phyloP scores from a whole-genome alignment of 306 rosid species.

The Morella rubra region DNA sequence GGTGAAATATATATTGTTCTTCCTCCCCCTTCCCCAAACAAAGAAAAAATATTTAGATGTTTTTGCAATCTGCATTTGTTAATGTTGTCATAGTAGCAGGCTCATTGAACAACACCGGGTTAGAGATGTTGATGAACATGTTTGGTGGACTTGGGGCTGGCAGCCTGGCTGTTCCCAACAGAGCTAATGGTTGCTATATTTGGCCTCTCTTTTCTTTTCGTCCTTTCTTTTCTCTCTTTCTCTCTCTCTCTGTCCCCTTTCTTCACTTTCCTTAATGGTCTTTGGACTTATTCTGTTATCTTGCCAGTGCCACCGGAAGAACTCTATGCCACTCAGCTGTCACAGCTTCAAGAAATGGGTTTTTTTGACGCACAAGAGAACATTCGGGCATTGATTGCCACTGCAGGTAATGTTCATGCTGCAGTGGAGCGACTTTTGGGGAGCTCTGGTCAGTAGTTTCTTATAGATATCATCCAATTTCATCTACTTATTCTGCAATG shows the following conservation, averaged over 20 bases:
- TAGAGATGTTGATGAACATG: slow-evolving; percentile 78
- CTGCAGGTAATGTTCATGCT: slow-evolving; percentile 82
- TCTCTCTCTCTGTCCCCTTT: not conserved
- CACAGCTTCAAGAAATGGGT: slow-evolving; percentile 96
- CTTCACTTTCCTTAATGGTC: not conserved
- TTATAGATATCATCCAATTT: slow-evolving; percentile 24
- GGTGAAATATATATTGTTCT: not conserved
- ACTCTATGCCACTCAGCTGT: slow-evolving; percentile 74
- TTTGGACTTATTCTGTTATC: slow-evolving; percentile 14
- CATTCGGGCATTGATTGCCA: slow-evolving; percentile 76
- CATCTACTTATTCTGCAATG: slow-evolving; percentile 21
- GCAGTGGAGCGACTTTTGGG: slow-evolving; percentile 88
- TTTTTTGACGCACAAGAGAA: slow-evolving; percentile 89
- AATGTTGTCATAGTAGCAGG: slow-evolving; percentile 33
- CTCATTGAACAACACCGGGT: slow-evolving; percentile 49
- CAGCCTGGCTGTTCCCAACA: slow-evolving; percentile 64
- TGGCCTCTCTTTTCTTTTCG: slow-evolving; percentile 11
- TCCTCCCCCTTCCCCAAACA: not conserved
- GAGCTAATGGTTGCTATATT: slow-evolving; percentile 59
- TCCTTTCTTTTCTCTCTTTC: not conserved
- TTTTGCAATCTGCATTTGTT: not conserved
- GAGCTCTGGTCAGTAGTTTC: slow-evolving; percentile 61
- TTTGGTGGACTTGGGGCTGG: slow-evolving; percentile 94
- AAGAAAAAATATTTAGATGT: not conserved
- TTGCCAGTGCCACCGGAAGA: slow-evolving; percentile 80